Evolutionary conservation across 1,284 basidiomycete species (phyloP).

Genomic region (Ganoderma meredithae): DNA sequence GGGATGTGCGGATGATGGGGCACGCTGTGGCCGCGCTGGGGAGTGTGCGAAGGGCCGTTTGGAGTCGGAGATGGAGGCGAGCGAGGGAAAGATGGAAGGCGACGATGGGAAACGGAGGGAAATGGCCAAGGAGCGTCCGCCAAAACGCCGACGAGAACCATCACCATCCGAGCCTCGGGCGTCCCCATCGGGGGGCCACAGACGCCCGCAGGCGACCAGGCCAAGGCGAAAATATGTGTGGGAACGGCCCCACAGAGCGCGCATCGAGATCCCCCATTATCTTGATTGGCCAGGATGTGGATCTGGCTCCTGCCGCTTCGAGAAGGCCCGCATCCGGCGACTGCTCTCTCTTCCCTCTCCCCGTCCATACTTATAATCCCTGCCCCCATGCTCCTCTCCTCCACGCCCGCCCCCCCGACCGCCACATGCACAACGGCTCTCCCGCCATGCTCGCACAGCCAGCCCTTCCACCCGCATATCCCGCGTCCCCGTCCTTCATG

Average conservation of each 20-base stretch:
- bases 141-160: conserved; percentile 34
- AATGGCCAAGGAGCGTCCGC: conserved; percentile 28
- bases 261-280: conserved; percentile 38
- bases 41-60: conserved; percentile 21
- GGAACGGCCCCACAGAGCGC: conserved; percentile 8
- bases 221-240: conserved; percentile 23
- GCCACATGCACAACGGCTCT: conserved; percentile 32
- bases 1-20: conserved; percentile 4
- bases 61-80: conserved; percentile 28
- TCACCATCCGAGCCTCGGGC: conserved; percentile 33
- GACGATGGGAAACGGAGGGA: conserved; percentile 35
- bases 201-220: conserved; percentile 17
- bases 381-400: conserved; percentile 23
- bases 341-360: conserved; percentile 16
- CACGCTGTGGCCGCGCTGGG: conserved; percentile 6
- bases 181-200: conserved; percentile 16
- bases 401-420: conserved; percentile 19
- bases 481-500: conserved; percentile 44
- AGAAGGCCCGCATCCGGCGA: conserved; percentile 24
- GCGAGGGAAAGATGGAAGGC: conserved; percentile 33
- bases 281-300: conserved; percentile 37
- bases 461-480: conserved; percentile 40
- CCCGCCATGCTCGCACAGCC: conserved; percentile 33
- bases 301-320: conserved; percentile 35
- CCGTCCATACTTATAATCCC: conserved; percentile 36